phyloP scores from a whole-genome alignment of 2,329 filamentous ascomycete genomes.

The Catunica adiposa region DNA sequence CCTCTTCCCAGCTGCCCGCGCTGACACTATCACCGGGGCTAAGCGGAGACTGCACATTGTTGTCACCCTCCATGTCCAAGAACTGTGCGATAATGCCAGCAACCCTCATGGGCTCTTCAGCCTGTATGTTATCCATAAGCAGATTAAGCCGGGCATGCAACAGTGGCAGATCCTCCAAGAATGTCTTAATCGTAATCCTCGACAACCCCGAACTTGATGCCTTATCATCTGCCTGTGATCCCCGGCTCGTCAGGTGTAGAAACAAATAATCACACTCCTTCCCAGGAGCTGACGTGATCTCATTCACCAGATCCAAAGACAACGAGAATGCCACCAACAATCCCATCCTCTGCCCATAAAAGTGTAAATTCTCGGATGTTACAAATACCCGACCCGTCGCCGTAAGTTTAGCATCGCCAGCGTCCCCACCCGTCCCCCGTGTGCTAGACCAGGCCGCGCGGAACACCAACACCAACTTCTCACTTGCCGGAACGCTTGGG shows the following conservation, averaged over 20 bases:
- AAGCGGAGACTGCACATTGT: constrained; percentile 22
- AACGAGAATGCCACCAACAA: constrained; percentile 71
- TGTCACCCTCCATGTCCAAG: constrained; percentile 54
- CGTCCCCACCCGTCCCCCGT: constrained; percentile 25
- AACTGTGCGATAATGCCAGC: constrained; percentile 56
- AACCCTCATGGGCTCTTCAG: constrained; percentile 50
- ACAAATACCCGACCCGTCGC: constrained; percentile 67
- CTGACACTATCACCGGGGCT: constrained; percentile 28
- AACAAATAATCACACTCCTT: constrained; percentile 89
- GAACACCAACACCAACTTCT: constrained; percentile 83
- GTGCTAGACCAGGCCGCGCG: constrained; percentile 63
- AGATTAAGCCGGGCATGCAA: constrained; percentile 74
- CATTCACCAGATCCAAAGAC: constrained; percentile 58
- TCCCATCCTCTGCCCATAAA: constrained; percentile 90
- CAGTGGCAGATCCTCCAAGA: constrained; percentile 71
- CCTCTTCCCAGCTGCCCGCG: constrained; percentile 44
- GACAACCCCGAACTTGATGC: constrained; percentile 42
- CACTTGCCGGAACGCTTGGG: constrained; percentile 56
- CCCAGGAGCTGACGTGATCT: constrained; percentile 78
- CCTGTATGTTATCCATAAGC: constrained; percentile 62
- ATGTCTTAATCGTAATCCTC: constrained; percentile 77
- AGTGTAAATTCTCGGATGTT: constrained; percentile 76
- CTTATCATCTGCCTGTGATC: not conserved
- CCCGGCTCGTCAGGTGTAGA: constrained; percentile 34
- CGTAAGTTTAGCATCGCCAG: constrained; percentile 26